Evolutionary conservation across 805 yeast genomes (phyloP).

Genomic region (Teunomyces barrocoloradensis): DNA sequence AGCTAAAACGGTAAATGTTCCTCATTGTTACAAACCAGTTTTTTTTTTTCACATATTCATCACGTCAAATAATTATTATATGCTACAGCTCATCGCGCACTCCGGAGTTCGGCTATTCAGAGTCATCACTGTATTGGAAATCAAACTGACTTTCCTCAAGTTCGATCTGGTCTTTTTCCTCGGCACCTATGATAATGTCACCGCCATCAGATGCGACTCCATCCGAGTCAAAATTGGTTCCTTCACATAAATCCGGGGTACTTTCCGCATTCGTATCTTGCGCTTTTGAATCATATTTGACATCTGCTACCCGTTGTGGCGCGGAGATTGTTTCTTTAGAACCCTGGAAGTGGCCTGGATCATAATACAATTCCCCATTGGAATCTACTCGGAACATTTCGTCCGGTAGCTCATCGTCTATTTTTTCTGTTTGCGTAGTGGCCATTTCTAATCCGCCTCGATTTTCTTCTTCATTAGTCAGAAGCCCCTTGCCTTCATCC

Average conservation of each 20-base stretch:
- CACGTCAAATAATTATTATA: background rate
- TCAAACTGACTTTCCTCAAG: constrained; percentile 18
- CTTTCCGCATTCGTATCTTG: background rate
- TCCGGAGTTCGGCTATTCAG: constrained; percentile 3
- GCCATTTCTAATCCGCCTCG: background rate
- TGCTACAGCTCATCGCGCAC: background rate
- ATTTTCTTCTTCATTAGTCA: constrained; percentile 2
- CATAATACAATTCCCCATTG: constrained; percentile 21
- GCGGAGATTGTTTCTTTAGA: background rate
- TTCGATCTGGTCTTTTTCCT: constrained; percentile 7
- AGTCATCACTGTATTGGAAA: constrained; percentile 16
- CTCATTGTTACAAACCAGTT: background rate
- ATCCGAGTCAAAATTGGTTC: background rate
- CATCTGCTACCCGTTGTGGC: background rate
- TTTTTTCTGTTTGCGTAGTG: background rate
- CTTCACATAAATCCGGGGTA: background rate
- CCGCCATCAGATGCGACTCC: background rate
- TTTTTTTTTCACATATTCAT: background rate
- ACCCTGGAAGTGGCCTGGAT: constrained; percentile 9
- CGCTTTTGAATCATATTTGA: background rate
- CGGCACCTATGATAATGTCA: constrained; percentile 3
- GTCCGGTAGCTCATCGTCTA: constrained; percentile 18
- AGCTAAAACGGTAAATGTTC: background rate
- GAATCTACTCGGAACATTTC: constrained; percentile 13
- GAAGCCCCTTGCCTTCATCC: background rate